Evolutionary conservation across 1,139 yeast genomes (phyloP).

Genomic region (Diutina sp.): DNA sequence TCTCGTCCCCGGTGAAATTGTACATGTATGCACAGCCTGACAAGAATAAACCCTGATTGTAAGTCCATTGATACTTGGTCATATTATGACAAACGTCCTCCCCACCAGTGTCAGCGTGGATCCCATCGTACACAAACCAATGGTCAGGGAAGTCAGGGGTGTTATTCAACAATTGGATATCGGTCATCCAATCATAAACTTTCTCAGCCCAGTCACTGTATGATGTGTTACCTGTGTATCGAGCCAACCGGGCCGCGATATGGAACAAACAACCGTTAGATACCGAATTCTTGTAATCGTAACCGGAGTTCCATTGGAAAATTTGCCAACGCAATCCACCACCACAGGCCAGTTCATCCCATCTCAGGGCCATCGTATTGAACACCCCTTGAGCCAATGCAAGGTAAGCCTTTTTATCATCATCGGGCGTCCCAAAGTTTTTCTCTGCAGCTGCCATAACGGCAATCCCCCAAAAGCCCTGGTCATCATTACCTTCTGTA

Average conservation of each 20-base stretch:
- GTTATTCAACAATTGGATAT: constrained; percentile 19
- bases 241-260: constrained; percentile 64
- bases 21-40: constrained; percentile 66
- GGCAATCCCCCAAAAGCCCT: constrained; percentile 6
- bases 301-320: constrained; percentile 64
- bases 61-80: constrained; percentile 54
- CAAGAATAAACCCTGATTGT: constrained; percentile 64
- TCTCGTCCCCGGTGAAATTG: constrained; percentile 42
- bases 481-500: constrained; percentile 6
- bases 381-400: constrained; percentile 63
- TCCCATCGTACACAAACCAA: constrained; percentile 57
- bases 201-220: constrained; percentile 54
- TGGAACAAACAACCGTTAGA: constrained; percentile 71
- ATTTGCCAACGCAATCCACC: constrained; percentile 89
- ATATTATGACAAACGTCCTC: constrained; percentile 13
- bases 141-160: constrained; percentile 20
- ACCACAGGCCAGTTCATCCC: constrained; percentile 53
- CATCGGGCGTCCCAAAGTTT: constrained; percentile 2
- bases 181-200: constrained; percentile 60
- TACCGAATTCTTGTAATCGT: constrained; percentile 67
- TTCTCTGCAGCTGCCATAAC: constrained; percentile 5
- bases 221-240: constrained; percentile 51
- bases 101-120: constrained; percentile 21
- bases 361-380: constrained; percentile 61
- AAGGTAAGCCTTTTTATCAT: constrained; percentile 44